These are phyloP conservation scores for Botryococcus braunii DNA, from an alignment of 163 green algal genomes.

Conservation along the genomic window DNA sequence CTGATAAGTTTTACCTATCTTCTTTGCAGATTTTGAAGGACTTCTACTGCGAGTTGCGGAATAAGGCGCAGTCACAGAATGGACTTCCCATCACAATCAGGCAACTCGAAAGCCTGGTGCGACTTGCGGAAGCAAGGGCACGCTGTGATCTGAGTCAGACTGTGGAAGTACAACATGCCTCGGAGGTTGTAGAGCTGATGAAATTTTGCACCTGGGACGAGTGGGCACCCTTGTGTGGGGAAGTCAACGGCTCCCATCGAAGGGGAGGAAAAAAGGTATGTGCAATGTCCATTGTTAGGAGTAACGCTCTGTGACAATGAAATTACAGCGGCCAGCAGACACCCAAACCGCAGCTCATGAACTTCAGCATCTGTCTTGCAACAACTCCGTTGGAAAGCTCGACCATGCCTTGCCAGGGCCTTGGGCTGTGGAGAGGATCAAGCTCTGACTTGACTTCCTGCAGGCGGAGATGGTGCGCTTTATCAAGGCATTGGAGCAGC, in stretches of 20 bases:
- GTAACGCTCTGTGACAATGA: too few species aligned
- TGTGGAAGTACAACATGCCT: slow-evolving; percentile 8
- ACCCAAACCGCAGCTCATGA: too few species aligned
- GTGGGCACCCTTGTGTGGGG: background rate
- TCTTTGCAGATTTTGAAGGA: slow-evolving; percentile 35
- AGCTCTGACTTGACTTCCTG: background rate
- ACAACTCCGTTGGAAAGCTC: background rate
- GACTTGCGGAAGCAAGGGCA: slow-evolving; percentile 73
- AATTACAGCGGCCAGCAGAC: too few species aligned
- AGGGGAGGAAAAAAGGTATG: slow-evolving; percentile 40
- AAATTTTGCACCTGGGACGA: slow-evolving; percentile 58
- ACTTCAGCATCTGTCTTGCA: slow-evolving; percentile 18
- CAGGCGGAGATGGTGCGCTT: slow-evolving; percentile 59
- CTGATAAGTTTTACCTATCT: too few species aligned
- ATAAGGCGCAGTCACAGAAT: slow-evolving; percentile 17
- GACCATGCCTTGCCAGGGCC: slow-evolving; percentile 2
- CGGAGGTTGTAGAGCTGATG: slow-evolving; percentile 66
- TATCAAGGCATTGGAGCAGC: slow-evolving; percentile 40
- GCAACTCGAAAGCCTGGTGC: slow-evolving; percentile 77
- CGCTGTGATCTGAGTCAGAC: slow-evolving; percentile 44
- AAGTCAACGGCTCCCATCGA: slow-evolving; percentile 17
- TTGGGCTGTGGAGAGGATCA: background rate
- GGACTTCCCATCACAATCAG: slow-evolving; percentile 55
- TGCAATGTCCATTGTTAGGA: background rate
- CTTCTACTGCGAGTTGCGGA: slow-evolving; percentile 78